Base-by-base conservation (phyloP, 768 basidiomycete genomes). In the Lentinula raphanica region DNA sequence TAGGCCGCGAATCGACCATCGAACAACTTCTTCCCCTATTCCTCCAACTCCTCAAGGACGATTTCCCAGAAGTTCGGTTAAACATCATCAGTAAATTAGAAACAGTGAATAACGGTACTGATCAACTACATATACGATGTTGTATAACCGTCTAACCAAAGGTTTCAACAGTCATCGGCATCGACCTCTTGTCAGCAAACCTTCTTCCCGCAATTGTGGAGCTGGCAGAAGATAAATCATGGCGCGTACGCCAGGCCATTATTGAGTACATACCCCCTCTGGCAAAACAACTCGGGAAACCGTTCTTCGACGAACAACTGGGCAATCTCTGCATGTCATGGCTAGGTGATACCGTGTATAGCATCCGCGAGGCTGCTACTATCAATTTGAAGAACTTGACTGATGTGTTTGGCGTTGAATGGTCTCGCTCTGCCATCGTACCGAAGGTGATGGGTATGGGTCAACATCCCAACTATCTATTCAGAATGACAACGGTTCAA, bases 181-280 rank as follows among this genome's bases (percentile, higher is more conserved):
- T 98, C 66, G 93, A 98, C 60, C 80, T 94, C 29, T 76, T 99
- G 53, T 93, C 94, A 1, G 94, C 95, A 64, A 95, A 92, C 63
- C 87, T 99, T 36, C 83, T 99, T 29, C 97, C 97, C 8, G 97
- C 97, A 36, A 98, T 99, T 63, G 91, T 98, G 61, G 92, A 98
- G 69, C 80, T 99, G 32, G 97, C 97, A 7, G 96, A 98, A 72
- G 97, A 99, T 78, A 99, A 98, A 71, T 97, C 97, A 60, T 99
- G 97, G 97, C 90, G 97, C 28, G 96, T 99, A 19, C 89, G 97
- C 64, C 97, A 99, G 73, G 97, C 97, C 7, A 98, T 99, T 76
- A 99, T 99, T 73, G 97, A 98, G 73, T 98, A 99, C 75, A 91
- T 99, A 65, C 97, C 97, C n/a, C 84, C 98, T 21, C 88, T 99